phyloP scores from a whole-genome alignment of 192 early-diverging fungal species.

The Rhizoclosmatium sp. region DNA sequence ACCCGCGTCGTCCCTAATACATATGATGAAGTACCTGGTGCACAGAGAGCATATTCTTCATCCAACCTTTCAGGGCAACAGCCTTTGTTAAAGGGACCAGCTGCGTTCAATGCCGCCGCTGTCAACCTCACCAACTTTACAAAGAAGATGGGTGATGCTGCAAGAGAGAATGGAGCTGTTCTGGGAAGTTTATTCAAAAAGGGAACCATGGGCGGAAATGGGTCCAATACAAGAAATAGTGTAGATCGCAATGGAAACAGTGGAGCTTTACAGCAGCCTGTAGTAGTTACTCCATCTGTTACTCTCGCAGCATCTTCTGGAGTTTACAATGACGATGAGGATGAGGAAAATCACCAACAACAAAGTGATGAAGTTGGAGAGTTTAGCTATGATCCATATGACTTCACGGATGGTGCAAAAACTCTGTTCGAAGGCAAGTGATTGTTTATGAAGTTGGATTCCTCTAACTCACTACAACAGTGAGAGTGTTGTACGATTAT shows the following conservation, averaged over 20 bases:
- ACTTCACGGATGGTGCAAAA: constrained; percentile 46
- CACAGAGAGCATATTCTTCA: too few species aligned
- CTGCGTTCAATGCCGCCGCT: neutral
- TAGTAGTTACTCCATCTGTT: too few species aligned
- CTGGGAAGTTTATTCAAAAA: neutral
- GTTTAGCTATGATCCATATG: constrained; percentile 60
- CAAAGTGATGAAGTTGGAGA: constrained; percentile 25
- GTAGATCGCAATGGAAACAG: too few species aligned
- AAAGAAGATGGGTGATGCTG: neutral
- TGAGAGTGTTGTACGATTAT: constrained; percentile 61
- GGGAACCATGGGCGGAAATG: neutral
- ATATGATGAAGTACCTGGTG: too few species aligned
- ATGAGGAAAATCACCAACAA: neutral
- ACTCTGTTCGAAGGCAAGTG: constrained; percentile 47
- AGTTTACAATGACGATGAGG: too few species aligned
- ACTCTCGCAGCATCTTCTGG: too few species aligned
- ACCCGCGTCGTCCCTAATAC: neutral
- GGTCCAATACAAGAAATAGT: neutral
- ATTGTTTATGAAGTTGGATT: neutral
- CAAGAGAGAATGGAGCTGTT: neutral
- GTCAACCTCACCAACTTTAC: constrained; percentile 24
- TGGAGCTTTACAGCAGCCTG: too few species aligned
- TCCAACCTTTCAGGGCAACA: too few species aligned
- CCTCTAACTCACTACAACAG: constrained; percentile 34
- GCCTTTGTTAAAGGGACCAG: too few species aligned